Base-by-base conservation (phyloP, 2,329 filamentous ascomycete species). In the Colletotrichum sojae region DNA sequence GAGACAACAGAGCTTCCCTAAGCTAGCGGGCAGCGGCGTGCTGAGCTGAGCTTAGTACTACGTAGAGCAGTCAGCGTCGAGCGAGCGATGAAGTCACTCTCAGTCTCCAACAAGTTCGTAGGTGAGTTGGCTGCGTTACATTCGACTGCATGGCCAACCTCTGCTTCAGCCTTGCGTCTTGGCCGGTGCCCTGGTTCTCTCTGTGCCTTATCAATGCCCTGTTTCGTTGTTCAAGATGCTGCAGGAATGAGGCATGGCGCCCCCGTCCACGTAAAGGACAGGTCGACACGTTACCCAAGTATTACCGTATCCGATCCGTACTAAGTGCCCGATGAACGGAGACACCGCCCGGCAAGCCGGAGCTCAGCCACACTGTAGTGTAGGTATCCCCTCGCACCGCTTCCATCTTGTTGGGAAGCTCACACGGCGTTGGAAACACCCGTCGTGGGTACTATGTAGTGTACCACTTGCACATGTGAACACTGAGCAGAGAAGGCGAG, bases 1-100 rank as follows among this genome's bases (percentile, higher is more conserved):
- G 84, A 90, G 15, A 67, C n/a, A 27, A 61, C 31, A 58, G 55
- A 69, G 67, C 62, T 69, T 61, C 55, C 55, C 20, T 40, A 15
- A 69, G 63, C 67, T 69, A 39, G n/a, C 39, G 46, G 43, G 45
- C 36, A 51, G 31, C 62, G 43, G 39, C 62, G 53, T 51, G 57
- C 61, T 60, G 67, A 65, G 52, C 67, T 69, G 56, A 65, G 57
- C 61, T 60, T 61, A 65, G 52, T 62, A n/a, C n/a, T n/a, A n/a
- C n/a, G n/a, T n/a, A 67, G 56, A 65, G 39, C 16, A 67, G 57
- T 67, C 48, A 61, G 45, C 13, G 55, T 25, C 36, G 27, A 12
- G 15, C 9, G 48, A 55, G 22, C 61, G 55, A 69, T 67, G 63
- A 69, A 69, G 62, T 69, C 66, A 66, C 62, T 31, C 55, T 8